These are phyloP conservation scores for Lipomyces lipofer DNA, from an alignment of 805 yeast species.

Conservation along the genomic window DNA sequence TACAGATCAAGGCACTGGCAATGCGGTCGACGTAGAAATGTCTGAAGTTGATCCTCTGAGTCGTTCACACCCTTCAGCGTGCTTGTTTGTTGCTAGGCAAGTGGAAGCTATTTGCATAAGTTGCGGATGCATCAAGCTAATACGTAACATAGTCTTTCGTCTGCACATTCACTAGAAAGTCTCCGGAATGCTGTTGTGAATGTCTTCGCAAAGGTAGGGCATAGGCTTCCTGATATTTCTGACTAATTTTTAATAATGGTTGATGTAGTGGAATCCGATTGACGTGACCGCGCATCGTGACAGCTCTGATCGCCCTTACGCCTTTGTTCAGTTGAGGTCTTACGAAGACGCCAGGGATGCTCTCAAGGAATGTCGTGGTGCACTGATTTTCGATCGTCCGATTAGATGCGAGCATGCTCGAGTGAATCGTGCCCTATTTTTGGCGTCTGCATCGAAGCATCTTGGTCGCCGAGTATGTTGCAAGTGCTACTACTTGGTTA, in stretches of 20 bases:
- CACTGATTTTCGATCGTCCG: slow-evolving; percentile 35
- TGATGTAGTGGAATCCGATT: slow-evolving; percentile 25
- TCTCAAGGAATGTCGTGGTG: slow-evolving; percentile 22
- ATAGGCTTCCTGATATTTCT: background rate
- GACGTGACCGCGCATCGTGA: slow-evolving; percentile 32
- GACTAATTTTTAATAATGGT: no score
- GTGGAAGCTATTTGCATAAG: background rate
- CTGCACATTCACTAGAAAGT: slow-evolving; percentile 23
- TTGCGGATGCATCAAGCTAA: background rate
- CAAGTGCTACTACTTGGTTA: background rate
- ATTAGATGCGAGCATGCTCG: slow-evolving; percentile 89
- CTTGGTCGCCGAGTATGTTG: slow-evolving; percentile 9
- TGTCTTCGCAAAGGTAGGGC: slow-evolving; percentile 18
- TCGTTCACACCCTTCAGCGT: slow-evolving; percentile 30
- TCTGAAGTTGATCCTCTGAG: slow-evolving; percentile 1
- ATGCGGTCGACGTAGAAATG: slow-evolving; percentile 2
- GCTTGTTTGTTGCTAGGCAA: slow-evolving; percentile 29
- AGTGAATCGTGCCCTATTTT: slow-evolving; percentile 80
- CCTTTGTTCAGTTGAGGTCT: slow-evolving; percentile 27
- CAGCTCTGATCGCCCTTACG: slow-evolving; percentile 28
- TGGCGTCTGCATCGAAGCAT: slow-evolving; percentile 41
- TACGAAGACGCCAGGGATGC: slow-evolving; percentile 32
- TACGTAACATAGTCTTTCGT: slow-evolving; percentile 15
- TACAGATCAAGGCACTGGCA: background rate
- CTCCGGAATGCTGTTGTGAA: slow-evolving; percentile 21